Base-by-base conservation (phyloP, 208 protist genomes). In the Leishmania aethiopica region DNA sequence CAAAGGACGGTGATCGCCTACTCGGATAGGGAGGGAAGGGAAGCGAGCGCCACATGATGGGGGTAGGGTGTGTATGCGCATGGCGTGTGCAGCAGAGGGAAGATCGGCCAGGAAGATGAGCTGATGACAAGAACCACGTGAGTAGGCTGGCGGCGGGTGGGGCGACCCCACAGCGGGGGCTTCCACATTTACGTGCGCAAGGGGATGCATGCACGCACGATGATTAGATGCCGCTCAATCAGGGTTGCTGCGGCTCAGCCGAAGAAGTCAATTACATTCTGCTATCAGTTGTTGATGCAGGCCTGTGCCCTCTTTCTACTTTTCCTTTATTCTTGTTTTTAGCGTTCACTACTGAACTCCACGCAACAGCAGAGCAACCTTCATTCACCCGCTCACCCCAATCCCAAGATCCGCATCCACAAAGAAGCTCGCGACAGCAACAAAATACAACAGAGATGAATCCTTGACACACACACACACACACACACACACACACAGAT, bases 1-100 rank as follows among this genome's bases (percentile, higher is more conserved):
- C 51, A 84, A 80, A 84, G 77, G 8, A 77, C 15, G 49, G 55
- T 37, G 0, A 75, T 35, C 51, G 51, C 51, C 17, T 37, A 69
- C 32, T 22, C 62, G 32, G 11, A n/a, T 15, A 40, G 11, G 64
- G 40, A 47, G 42, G 22, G 40, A 45, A 28, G 22, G 67, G 40
- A 42, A n/a, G 40, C 4, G 67, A 37, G 40, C 17, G 11, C 19
- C 25, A 42, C 42, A 47, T 49, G 35, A 47, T 45, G 45, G 40
- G 25, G 6, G 25, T n/a, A 40, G 49, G 45, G 25, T 35, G 69
- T 74, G 40, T 40, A 32, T 32, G 45, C 25, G 69, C 42, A 42
- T 17, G 45, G 3, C 3, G 13, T 45, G 69, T 37, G 45, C 45
- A 53, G 32, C 15, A 35, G 45, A 35, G 40, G 45, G 40, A 25